Base-by-base conservation (phyloP, 495 filamentous ascomycete genomes). In the Penicillium tannophilum region DNA sequence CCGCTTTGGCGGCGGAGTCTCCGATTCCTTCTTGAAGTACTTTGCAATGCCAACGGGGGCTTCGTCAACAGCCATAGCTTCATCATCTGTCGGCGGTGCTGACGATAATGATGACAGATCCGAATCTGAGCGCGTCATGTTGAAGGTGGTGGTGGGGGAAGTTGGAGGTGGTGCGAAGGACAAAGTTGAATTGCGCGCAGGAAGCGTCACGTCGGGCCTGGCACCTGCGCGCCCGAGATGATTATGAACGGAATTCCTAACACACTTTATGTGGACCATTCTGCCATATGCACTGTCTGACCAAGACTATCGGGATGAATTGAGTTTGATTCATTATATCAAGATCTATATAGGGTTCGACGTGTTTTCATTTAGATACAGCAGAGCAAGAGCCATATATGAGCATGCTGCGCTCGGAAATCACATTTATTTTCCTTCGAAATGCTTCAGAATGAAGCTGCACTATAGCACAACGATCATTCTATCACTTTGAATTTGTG, bases 1-100 rank as follows among this genome's bases (percentile, higher is more conserved):
- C 63, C 91, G 82, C 77, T 88, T 88, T 58, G 86, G 79, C 31
- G 90, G 88, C 51, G 89, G 88, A 62, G 88, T 83, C 63, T 76
- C 74, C 49, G 79, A 77, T 66, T 79, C 72, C 66, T 79, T 75
- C 67, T 78, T 79, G 59, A 77, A 77, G 64, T 79, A 80, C 58
- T 76, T 76, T 42, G 75, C 68, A 43, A 77, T 81, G 33, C 73
- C 75, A 45, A 73, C 68, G 50, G 75, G 74, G 33, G 75, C 71
- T 58, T 80, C 75, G 41, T 75, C 74, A 39, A 76, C 55, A 23
- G 73, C 69, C 63, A 74, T 74, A 46, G 76, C 63, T 16, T 74
- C 71, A 63, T 86, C 84, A 63, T 82, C 83, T 19, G 81, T 81
- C 46, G 79, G 79, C 11, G 84, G 80, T 47, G 82, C 75, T 52